Evolutionary conservation across 2,329 filamentous ascomycete genomes (phyloP).

Genomic region (Paracoccidioides brasiliensis): DNA sequence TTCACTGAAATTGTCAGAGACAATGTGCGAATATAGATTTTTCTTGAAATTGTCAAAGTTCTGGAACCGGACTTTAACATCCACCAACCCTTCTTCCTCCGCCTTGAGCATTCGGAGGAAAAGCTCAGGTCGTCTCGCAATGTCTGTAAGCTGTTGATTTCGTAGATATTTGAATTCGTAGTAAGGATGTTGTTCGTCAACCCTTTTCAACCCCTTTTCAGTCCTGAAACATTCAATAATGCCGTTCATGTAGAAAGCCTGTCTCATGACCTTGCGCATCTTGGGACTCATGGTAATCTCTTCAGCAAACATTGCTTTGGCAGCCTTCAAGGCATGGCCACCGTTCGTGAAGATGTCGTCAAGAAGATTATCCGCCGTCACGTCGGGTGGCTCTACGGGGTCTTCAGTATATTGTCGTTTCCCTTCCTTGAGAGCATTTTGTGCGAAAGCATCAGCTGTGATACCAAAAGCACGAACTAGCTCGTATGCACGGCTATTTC

Average conservation of each 20-base stretch:
- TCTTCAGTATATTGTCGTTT: conserved; percentile 78
- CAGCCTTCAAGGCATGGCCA: conserved; percentile 61
- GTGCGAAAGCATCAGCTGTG: conserved; percentile 72
- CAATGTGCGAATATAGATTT: conserved; percentile 68
- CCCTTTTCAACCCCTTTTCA: conserved; percentile 84
- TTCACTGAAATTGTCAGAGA: conserved; percentile 91
- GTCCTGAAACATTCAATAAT: conserved; percentile 80
- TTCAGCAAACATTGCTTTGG: conserved; percentile 79
- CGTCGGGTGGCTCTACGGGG: conserved; percentile 62
- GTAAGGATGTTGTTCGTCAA: conserved; percentile 89
- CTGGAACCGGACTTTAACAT: conserved; percentile 67
- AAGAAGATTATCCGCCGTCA: conserved; percentile 69
- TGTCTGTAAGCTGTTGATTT: conserved; percentile 70
- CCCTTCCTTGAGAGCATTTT: conserved; percentile 68
- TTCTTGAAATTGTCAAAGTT: conserved; percentile 63
- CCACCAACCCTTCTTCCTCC: conserved; percentile 82
- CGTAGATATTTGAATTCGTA: conserved; percentile 97
- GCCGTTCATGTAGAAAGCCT: conserved; percentile 70
- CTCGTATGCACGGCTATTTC: conserved; percentile 64
- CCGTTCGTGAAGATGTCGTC: conserved; percentile 62
- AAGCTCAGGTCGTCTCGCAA: conserved; percentile 72
- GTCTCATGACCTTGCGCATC: conserved; percentile 75
- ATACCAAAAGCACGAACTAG: conserved; percentile 87
- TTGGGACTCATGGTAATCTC: conserved; percentile 79
- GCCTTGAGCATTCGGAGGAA: conserved; percentile 97